phyloP scores from a whole-genome alignment of 2,329 filamentous ascomycete genomes.

The Apiospora aurea region DNA sequence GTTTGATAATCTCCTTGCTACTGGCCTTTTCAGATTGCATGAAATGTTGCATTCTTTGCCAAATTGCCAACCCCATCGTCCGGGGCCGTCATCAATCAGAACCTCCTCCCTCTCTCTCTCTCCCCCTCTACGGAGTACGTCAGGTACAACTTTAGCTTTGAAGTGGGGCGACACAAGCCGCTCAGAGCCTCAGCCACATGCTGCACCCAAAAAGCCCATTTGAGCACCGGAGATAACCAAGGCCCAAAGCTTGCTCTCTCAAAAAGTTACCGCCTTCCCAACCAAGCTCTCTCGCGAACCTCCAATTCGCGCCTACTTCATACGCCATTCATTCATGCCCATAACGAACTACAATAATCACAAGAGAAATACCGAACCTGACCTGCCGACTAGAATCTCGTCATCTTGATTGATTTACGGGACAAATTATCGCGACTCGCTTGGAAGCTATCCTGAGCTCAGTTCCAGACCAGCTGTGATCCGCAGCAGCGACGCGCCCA shows the following conservation, averaged over 20 bases:
- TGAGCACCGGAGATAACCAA: neutral
- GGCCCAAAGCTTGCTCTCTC: neutral
- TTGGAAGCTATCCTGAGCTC: no score
- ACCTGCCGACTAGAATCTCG: neutral
- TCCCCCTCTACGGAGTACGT: conserved; percentile 7
- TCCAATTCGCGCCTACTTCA: conserved; percentile 2
- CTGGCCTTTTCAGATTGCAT: neutral
- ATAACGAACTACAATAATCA: neutral
- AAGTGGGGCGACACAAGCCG: conserved; percentile 8
- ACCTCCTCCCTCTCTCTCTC: neutral
- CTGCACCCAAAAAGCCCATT: neutral
- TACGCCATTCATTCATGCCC: neutral
- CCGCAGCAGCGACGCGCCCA: conserved; percentile 38
- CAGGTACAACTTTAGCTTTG: neutral
- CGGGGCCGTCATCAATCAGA: neutral
- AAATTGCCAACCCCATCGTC: neutral
- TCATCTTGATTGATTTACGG: conserved; percentile 9
- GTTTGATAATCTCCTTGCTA: neutral
- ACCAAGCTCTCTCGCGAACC: neutral
- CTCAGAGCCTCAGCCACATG: conserved; percentile 13
- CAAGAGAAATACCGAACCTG: neutral
- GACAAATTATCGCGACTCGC: neutral
- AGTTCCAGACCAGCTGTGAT: neutral
- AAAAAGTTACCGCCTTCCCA: conserved; percentile 16
- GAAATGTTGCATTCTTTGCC: neutral